These are phyloP conservation scores for Silene conica DNA, from an alignment of 148 eudicot genomes.

Conservation along the genomic window DNA sequence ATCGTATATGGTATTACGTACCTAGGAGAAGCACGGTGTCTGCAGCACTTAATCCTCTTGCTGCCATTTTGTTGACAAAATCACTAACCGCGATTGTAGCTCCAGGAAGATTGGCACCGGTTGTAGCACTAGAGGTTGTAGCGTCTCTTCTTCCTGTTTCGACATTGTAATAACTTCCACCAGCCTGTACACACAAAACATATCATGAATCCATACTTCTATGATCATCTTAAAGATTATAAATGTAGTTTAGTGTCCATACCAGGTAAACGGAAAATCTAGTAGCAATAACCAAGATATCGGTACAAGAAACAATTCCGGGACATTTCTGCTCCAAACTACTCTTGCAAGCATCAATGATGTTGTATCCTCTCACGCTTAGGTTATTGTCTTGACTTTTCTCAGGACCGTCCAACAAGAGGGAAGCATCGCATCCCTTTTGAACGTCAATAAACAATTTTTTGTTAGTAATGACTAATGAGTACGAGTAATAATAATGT, in stretches of 20 bases:
- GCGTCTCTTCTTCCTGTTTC: constrained; percentile 23
- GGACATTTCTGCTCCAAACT: constrained; percentile 36
- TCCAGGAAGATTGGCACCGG: constrained; percentile 10
- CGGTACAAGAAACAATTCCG: constrained; percentile 52
- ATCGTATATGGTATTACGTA: not conserved
- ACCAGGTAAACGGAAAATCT: constrained; percentile 33
- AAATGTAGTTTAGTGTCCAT: not conserved
- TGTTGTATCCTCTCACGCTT: constrained; percentile 21
- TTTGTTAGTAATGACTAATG: not conserved
- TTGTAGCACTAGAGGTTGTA: not conserved
- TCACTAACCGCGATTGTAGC: constrained; percentile 3
- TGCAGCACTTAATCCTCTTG: not conserved
- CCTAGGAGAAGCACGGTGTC: constrained; percentile 24
- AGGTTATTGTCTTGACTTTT: constrained; percentile 12
- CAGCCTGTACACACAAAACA: constrained; percentile 1
- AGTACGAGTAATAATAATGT: too few species aligned
- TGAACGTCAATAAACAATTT: not conserved
- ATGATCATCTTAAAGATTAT: not conserved
- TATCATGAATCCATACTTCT: not conserved
- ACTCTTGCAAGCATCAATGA: constrained; percentile 31
- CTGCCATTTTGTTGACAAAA: not conserved
- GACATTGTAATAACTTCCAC: constrained; percentile 13
- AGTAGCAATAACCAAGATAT: constrained; percentile 42
- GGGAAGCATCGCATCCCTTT: constrained; percentile 27
- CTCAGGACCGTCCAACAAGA: constrained; percentile 26